These are phyloP conservation scores for Auriscalpium orientale DNA, from an alignment of 768 basidiomycete species.

Conservation along the genomic window DNA sequence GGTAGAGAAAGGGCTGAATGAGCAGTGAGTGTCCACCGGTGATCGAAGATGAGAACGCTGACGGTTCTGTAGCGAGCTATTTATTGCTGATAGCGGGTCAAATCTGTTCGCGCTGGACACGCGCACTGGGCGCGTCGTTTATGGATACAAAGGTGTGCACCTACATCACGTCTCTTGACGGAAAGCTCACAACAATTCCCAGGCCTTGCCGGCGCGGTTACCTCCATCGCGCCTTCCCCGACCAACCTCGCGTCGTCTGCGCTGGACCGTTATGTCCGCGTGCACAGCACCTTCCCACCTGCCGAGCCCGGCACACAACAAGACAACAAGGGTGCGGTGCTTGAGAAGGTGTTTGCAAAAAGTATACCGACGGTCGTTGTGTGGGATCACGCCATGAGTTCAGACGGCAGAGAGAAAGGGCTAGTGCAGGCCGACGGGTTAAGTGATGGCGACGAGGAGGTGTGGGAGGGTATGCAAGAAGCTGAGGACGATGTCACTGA, in stretches of 20 bases:
- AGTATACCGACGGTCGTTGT: slow-evolving; percentile 52
- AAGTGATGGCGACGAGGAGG: slow-evolving; percentile 43
- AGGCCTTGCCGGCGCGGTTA: slow-evolving; percentile 69
- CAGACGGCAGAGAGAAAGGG: slow-evolving; percentile 7
- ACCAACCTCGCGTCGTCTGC: slow-evolving; percentile 51
- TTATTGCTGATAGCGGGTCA: slow-evolving; percentile 58
- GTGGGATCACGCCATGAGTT: slow-evolving; percentile 43
- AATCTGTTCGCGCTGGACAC: slow-evolving; percentile 61
- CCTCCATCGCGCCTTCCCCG: slow-evolving; percentile 52
- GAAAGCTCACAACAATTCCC: not conserved
- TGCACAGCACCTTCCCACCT: slow-evolving; percentile 56
- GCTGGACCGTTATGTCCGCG: slow-evolving; percentile 61
- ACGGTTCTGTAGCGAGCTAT: slow-evolving; percentile 45
- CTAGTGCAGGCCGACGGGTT: no score
- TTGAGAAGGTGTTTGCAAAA: slow-evolving; percentile 59
- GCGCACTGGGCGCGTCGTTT: slow-evolving; percentile 56
- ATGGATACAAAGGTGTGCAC: slow-evolving; percentile 56
- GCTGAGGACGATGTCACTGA: slow-evolving; percentile 31
- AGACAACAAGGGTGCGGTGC: slow-evolving; percentile 49
- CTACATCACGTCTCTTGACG: no score
- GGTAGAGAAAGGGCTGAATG: slow-evolving; percentile 50
- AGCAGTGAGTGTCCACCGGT: slow-evolving; percentile 44
- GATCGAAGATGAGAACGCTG: no score
- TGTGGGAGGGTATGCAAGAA: slow-evolving; percentile 64
- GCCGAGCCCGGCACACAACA: slow-evolving; percentile 38